Conservation (phyloP, 2,329 filamentous ascomycete species). For the Claviceps spartinae region DNA sequence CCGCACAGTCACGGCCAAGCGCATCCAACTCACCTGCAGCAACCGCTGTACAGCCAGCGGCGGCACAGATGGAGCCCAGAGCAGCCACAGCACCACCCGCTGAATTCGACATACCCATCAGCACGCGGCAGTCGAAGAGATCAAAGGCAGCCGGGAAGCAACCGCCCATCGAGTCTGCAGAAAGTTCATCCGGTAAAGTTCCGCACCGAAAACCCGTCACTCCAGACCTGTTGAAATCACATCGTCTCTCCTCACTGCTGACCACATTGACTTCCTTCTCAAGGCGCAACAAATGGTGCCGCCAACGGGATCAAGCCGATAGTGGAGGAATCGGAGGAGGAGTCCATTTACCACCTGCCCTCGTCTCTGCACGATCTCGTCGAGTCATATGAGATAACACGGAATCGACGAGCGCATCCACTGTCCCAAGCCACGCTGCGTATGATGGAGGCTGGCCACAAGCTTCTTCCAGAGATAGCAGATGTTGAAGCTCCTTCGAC, state of each 20-base stretch:
- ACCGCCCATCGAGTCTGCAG: conserved; percentile 26
- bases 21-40: conserved; percentile 41
- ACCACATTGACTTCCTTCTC: neutral
- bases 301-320: conserved; percentile 36
- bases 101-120: conserved; percentile 14
- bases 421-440: conserved; percentile 55
- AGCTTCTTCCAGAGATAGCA: conserved; percentile 55
- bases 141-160: conserved; percentile 33
- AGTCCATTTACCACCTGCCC: conserved; percentile 87
- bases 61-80: conserved; percentile 13
- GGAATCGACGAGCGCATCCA: conserved; percentile 49
- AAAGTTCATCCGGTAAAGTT: conserved; percentile 30
- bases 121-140: conserved; percentile 22
- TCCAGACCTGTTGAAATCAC: neutral
- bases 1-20: conserved; percentile 39
- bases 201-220: neutral
- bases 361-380: conserved; percentile 79
- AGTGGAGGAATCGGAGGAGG: conserved; percentile 39
- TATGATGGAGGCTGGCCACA: conserved; percentile 63
- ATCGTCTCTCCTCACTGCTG: neutral
- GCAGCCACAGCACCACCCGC: conserved; percentile 4
- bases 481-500: conserved; percentile 74
- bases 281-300: conserved; percentile 34
- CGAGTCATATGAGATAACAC: conserved; percentile 77
- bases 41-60: conserved; percentile 33